phyloP scores from a whole-genome alignment of 352 stramenopile genomes.

The Phytopythium litorale region DNA sequence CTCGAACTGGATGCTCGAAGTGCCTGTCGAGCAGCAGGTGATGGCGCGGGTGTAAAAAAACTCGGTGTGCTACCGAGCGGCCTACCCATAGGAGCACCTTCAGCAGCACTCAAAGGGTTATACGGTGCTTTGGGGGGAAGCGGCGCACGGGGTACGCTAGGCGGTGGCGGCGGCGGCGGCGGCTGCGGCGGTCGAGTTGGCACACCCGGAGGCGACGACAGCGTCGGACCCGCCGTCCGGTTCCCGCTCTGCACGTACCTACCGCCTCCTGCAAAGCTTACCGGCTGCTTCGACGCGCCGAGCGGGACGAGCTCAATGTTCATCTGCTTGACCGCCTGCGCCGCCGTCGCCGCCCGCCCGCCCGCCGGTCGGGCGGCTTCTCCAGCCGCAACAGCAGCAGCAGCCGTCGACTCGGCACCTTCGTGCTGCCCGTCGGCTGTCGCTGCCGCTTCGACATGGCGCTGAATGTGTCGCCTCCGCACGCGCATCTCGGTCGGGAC shows the following conservation, averaged over 20 bases:
- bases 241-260: conserved; percentile 73
- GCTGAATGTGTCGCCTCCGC: conserved; percentile 8
- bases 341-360: conserved; percentile 14
- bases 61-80: neutral
- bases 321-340: conserved; percentile 33
- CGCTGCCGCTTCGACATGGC: neutral
- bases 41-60: neutral
- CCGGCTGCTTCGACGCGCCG: conserved; percentile 22
- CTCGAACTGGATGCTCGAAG: neutral
- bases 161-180: conserved; percentile 7
- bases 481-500: conserved; percentile 9
- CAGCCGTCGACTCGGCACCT: neutral
- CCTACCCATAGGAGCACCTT: neutral
- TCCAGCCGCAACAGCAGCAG: neutral
- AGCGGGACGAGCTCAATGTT: conserved; percentile 50
- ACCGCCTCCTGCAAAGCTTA: conserved; percentile 35
- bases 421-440: neutral
- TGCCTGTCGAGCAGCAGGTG: neutral
- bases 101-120: neutral
- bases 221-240: conserved; percentile 18
- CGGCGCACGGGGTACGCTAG: neutral
- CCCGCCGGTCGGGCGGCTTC: neutral
- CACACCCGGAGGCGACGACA: conserved; percentile 3
- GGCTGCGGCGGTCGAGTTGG: neutral
- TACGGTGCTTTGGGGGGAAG: neutral